These are phyloP conservation scores for Papiliotrema laurentii DNA, from an alignment of 1,284 basidiomycete genomes.

Conservation along the genomic window DNA sequence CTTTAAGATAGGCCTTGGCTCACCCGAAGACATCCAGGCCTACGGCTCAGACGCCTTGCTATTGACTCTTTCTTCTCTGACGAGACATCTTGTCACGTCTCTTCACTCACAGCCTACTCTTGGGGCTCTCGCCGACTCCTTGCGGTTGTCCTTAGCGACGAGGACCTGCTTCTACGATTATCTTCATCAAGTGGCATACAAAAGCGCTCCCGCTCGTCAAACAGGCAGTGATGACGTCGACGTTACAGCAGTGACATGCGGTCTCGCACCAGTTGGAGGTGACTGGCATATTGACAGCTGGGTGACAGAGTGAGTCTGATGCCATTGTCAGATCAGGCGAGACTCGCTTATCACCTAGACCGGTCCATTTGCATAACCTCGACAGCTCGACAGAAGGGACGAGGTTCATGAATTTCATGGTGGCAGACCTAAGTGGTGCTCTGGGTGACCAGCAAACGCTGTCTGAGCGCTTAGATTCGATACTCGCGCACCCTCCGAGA, in stretches of 20 bases:
- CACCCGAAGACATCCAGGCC: constrained; percentile 23
- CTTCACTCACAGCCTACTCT: constrained; percentile 22
- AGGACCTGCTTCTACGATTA: constrained; percentile 34
- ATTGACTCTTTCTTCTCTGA: constrained; percentile 31
- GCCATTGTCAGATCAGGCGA: background rate
- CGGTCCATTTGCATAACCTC: constrained; percentile 34
- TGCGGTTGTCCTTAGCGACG: constrained; percentile 21
- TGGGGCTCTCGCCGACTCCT: constrained; percentile 16
- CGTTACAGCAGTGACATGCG: constrained; percentile 23
- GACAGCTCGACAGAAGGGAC: constrained; percentile 31
- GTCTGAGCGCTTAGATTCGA: constrained; percentile 9
- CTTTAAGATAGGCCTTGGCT: background rate
- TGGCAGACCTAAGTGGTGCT: constrained; percentile 22
- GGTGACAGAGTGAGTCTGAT: constrained; percentile 32
- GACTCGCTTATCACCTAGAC: constrained; percentile 10
- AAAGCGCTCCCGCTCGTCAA: too few relatives aligned
- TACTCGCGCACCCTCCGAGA: constrained; percentile 17
- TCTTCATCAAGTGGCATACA: constrained; percentile 7
- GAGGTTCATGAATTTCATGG: constrained; percentile 21
- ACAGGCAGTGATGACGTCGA: constrained; percentile 2
- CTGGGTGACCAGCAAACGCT: constrained; percentile 5
- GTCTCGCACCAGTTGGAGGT: constrained; percentile 16
- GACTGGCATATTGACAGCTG: constrained; percentile 20
- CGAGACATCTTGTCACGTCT: constrained; percentile 28
- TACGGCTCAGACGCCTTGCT: constrained; percentile 15